Percentiles rank a stretch among this genome's conserved stretches.
Conservation (phyloP, 345 rosid species). For the Salix dunnii region DNA sequence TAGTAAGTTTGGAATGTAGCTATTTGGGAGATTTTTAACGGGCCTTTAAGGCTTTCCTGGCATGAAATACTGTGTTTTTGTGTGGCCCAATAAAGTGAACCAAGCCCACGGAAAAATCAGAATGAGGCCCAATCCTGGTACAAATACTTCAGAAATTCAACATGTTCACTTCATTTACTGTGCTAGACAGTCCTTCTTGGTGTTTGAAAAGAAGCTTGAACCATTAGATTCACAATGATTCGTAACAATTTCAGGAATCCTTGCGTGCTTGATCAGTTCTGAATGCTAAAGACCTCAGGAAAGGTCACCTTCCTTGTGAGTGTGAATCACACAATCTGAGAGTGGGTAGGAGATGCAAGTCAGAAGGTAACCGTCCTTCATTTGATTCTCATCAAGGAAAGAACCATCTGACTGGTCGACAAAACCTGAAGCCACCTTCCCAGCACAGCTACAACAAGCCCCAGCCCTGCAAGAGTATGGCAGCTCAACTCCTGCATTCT, state of each 20-base stretch:
- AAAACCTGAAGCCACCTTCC: constrained; percentile 53
- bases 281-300: constrained; percentile 10
- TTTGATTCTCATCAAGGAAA: constrained; percentile 63
- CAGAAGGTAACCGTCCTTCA: constrained; percentile 54
- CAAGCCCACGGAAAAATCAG: too few relatives aligned
- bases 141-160: too few relatives aligned
- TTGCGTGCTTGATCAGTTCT: neutral
- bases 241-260: neutral
- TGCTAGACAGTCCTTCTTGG: neutral
- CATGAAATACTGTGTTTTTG: too few relatives aligned
- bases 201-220: neutral
- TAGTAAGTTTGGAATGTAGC: too few relatives aligned
- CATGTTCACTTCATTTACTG: neutral
- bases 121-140: too few relatives aligned
- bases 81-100: too few relatives aligned
- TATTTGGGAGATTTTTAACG: too few relatives aligned
- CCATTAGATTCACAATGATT: neutral
- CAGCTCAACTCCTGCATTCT: constrained; percentile 69
- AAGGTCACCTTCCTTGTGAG: constrained; percentile 78
- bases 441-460: constrained; percentile 84
- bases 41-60: too few relatives aligned
- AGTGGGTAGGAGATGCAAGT: constrained; percentile 74
- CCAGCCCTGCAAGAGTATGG: constrained; percentile 95
- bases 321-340: constrained; percentile 73
- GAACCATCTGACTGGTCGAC: constrained; percentile 89